Evolutionary conservation across 1,284 basidiomycete genomes (phyloP), one percentile per base, ranked within the genome.

Genomic region (Ganoderma lucidum): DNA sequence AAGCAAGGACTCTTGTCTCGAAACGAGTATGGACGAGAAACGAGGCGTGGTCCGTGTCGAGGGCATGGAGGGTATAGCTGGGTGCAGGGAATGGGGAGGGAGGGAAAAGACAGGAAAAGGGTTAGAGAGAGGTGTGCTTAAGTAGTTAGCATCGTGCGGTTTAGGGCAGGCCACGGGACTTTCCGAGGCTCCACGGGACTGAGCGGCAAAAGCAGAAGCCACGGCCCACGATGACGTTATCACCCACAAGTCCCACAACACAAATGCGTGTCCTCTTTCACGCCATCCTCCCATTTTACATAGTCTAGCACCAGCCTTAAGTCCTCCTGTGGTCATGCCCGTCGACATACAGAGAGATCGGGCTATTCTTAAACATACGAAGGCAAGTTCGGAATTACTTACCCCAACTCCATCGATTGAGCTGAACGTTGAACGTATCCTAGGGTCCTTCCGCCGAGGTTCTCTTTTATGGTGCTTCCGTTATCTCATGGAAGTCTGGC

Each of bases 381-480:
- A 48, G 44, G 62, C 39, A 86, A 82, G 90, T 86, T 76, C 63
- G 71, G 39, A 12, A 1, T 35, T 23, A 23, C 42, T 10, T 41
- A 41, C 39, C 10, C 8, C 12, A 41, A 6, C 23, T 6, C 17
- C 56, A 9, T 23, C 42, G 32, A 64, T 39, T 61, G 28, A 67
- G 61, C 70, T 62, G 48, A 59, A 23, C n/a, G 61, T 35, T 60
- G 44, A 55, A 39, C 56, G 39, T 10, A 70, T 48, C 35, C 28
- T 63, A 96, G 93, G 94, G 94, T 37, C 80, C 93, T 12, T 87
- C 86, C 41, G 90, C 82, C 1, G 90, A 93, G 79, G 85, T 96
- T 70, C 82, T 94, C 15, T 81, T 92, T 42, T 96, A 93, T 75
- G 95, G 95, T 5, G 95, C 95, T 1, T 94, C 94, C 0, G 85